Base-by-base conservation (phyloP, 1,284 basidiomycete genomes). In the Apiotrichum laibachii region DNA sequence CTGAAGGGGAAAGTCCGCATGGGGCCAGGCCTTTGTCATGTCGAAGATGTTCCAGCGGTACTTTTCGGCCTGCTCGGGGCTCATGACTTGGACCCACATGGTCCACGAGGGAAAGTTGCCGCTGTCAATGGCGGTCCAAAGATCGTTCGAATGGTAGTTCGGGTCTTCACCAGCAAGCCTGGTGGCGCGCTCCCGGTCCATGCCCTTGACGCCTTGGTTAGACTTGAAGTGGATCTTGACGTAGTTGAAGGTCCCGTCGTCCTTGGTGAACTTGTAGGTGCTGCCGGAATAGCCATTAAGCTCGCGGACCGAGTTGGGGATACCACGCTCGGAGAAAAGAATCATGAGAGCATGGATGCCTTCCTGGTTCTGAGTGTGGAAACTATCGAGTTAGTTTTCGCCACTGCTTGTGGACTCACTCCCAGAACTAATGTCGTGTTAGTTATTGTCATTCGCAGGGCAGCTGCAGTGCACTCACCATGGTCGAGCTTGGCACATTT, bases 261-360 rank as follows among this genome's bases (percentile, higher is more conserved):
- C 83, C 78, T 92, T 92, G 75, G 89, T 83, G 76, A 90, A 85
- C 81, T 95, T 94, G 83, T 85, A 87, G n/a, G 92, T 89, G 82
- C 96, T 92, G 8, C 93, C 92, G 48, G 88, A 89, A 82, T 92
- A 96, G 21, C 91, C 92, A 79, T 96, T 88, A 85, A 86, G 83
- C 69, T 86, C 81, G 77, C 89, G 86, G 80, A 82, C 91, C 61
- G 59, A 59, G 45, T 64, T 84, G 19, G 93, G 92, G 55, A 89
- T 93, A 59, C 92, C 94, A 71, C 92, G 90, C 79, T 96, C 93
- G 18, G 74, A 73, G 67, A 75, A 72, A 52, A 73, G 64, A 58
- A 73, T 35, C 34, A n/a, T n/a, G n/a, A n/a, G n/a, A n/a, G n/a
- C n/a, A n/a, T n/a, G n/a, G n/a, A n/a, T n/a, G n/a, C n/a, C n/a